phyloP scores from a whole-genome alignment of 331 rosid genomes.

The Pyracantha coccinea region DNA sequence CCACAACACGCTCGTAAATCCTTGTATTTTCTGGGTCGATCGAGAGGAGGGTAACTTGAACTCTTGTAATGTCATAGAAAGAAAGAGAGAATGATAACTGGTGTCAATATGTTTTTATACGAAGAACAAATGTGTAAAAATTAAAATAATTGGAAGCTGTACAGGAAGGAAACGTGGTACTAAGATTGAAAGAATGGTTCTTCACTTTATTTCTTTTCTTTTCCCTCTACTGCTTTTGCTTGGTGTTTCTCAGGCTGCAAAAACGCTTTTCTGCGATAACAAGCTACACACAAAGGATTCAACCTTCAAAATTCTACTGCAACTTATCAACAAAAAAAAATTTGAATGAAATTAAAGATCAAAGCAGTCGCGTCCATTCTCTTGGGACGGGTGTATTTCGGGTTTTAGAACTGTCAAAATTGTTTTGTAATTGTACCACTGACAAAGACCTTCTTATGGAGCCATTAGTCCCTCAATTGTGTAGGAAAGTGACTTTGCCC shows the following conservation, averaged over 20 bases:
- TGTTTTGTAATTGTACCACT: conserved; percentile 29
- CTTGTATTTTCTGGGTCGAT: too few species aligned
- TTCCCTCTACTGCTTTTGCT: not conserved
- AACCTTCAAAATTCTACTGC: conserved; percentile 10
- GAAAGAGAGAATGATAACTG: too few species aligned
- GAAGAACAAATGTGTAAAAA: not conserved
- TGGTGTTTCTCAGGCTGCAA: conserved; percentile 20
- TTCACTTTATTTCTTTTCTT: not conserved
- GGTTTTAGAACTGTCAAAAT: conserved; percentile 46
- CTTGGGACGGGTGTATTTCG: conserved; percentile 26
- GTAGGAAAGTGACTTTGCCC: conserved; percentile 93
- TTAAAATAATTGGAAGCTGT: not conserved
- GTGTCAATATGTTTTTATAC: too few species aligned
- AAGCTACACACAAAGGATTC: conserved; percentile 17
- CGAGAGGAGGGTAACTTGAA: too few species aligned
- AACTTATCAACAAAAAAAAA: not conserved
- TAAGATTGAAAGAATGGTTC: not conserved
- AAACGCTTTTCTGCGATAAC: conserved; percentile 10
- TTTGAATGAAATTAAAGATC: conserved; percentile 15
- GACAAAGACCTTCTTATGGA: conserved; percentile 38
- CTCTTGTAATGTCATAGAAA: too few species aligned
- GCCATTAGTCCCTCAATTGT: conserved; percentile 98
- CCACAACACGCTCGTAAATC: too few species aligned
- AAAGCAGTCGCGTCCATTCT: not conserved
- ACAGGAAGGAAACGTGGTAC: not conserved